Percentiles rank a stretch among this genome's conserved stretches.
Conservation (phyloP, 2,329 filamentous ascomycete genomes). For the Hypoxylon sp. region DNA sequence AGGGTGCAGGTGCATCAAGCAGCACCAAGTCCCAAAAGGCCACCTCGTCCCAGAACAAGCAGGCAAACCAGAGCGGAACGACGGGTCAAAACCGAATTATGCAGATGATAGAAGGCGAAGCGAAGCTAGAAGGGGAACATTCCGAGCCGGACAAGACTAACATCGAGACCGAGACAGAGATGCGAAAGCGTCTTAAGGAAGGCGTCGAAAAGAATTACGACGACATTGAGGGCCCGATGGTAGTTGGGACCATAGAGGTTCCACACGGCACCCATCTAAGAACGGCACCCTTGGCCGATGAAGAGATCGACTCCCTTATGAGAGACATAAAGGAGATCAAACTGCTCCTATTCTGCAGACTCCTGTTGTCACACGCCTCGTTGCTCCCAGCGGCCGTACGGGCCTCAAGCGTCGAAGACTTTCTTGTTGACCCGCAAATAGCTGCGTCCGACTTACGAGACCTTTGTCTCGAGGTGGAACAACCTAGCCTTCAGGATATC, state of each 20-base stretch:
- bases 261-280: constrained; percentile 49
- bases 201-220: constrained; percentile 55
- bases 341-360: constrained; percentile 61
- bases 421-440: constrained; percentile 58
- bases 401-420: constrained; percentile 59
- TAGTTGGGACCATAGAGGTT: constrained; percentile 52
- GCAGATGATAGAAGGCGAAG: constrained; percentile 35
- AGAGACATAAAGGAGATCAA: constrained; percentile 63
- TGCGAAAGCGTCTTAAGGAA: constrained; percentile 56
- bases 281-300: constrained; percentile 56
- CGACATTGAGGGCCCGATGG: constrained; percentile 50
- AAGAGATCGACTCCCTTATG: constrained; percentile 58
- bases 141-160: constrained; percentile 54
- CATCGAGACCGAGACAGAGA: constrained; percentile 58
- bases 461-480: constrained; percentile 61
- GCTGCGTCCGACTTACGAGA: constrained; percentile 59
- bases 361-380: constrained; percentile 59
- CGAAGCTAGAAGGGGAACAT: constrained; percentile 16
- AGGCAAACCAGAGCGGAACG: not conserved
- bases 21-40: constrained; percentile 20
- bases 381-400: constrained; percentile 60
- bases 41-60: not conserved
- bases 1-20: constrained; percentile 3
- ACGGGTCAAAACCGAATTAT: constrained; percentile 40
- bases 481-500: constrained; percentile 62